Conservation (phyloP, 371 early-diverging fungal genomes). For the Mortierella sp. region DNA sequence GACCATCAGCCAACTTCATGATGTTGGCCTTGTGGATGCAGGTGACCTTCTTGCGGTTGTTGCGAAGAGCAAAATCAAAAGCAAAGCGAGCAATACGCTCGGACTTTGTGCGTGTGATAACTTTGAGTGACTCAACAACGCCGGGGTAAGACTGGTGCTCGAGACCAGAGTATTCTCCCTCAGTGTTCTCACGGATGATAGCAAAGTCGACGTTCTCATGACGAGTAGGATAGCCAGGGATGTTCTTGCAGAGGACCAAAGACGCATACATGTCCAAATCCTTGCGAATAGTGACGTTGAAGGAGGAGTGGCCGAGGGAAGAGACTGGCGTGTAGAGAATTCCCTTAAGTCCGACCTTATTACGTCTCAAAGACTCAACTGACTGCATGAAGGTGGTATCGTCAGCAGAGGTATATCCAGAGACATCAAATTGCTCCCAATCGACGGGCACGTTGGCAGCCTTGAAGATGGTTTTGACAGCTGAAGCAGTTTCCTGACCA, state of each 20-base stretch:
- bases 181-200: slow-evolving; percentile 99
- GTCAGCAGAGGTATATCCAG: slow-evolving; percentile 84
- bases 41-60: slow-evolving; percentile 97
- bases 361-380: slow-evolving; percentile 90
- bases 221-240: slow-evolving; percentile 85
- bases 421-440: slow-evolving; percentile 95
- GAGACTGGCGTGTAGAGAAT: slow-evolving; percentile 94
- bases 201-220: slow-evolving; percentile 94
- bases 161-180: slow-evolving; percentile 98
- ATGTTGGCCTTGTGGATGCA: slow-evolving; percentile 99
- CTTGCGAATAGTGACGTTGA: slow-evolving; percentile 96
- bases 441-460: slow-evolving; percentile 94
- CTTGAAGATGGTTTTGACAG: slow-evolving; percentile 94
- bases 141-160: slow-evolving; percentile 98
- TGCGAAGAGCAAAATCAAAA: slow-evolving; percentile 97
- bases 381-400: slow-evolving; percentile 86
- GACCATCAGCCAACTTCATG: slow-evolving; percentile 98
- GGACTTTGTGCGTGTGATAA: slow-evolving; percentile 93
- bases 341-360: slow-evolving; percentile 97
- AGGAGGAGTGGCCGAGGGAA: slow-evolving; percentile 88
- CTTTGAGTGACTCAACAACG: slow-evolving; percentile 98
- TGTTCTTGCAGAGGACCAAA: slow-evolving; percentile 86
- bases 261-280: slow-evolving; percentile 97
- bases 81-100: slow-evolving; percentile 98
- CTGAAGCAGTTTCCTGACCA: slow-evolving; percentile 90